Evolutionary conservation across 2,329 filamentous ascomycete genomes (phyloP).

Genomic region (Beauveria sp.): DNA sequence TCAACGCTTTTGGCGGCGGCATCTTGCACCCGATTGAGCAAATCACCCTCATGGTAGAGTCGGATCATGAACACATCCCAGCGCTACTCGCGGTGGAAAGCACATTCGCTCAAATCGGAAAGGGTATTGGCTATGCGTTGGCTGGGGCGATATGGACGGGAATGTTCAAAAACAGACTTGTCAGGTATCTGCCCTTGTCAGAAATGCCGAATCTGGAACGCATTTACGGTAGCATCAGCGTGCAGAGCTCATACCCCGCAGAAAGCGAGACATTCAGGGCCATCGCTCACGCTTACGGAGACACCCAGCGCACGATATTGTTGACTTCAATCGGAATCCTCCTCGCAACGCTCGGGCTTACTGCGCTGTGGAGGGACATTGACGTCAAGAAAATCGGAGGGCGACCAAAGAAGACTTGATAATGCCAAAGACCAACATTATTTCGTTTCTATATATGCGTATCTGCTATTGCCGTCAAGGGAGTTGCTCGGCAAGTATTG

Average conservation of each 20-base stretch:
- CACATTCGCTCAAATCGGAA: constrained; percentile 52
- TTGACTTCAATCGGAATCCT: constrained; percentile 38
- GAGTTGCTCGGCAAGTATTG: too few relatives aligned
- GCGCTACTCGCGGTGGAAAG: constrained; percentile 53
- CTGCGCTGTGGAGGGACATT: constrained; percentile 42
- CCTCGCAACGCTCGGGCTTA: constrained; percentile 25
- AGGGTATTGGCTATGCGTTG: constrained; percentile 50
- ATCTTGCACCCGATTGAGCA: constrained; percentile 52
- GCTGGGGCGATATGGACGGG: constrained; percentile 58
- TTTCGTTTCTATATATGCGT: too few relatives aligned
- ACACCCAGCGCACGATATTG: constrained; percentile 43
- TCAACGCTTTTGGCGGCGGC: constrained; percentile 53
- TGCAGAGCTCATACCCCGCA: constrained; percentile 44
- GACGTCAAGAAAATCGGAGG: constrained; percentile 24
- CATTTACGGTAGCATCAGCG: constrained; percentile 41
- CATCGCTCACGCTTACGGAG: constrained; percentile 54
- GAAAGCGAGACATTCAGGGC: constrained; percentile 43
- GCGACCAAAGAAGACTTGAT: neutral
- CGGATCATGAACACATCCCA: constrained; percentile 53
- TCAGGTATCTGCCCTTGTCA: constrained; percentile 38
- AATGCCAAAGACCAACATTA: neutral
- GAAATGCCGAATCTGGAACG: constrained; percentile 23
- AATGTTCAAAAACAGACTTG: constrained; percentile 44
- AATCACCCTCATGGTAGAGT: constrained; percentile 52
- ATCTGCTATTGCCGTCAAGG: too few relatives aligned